Evolutionary conservation across 345 rosid genomes (phyloP), one percentile per base, ranked within the genome.

Genomic region (Sisymbrium altissimum): DNA sequence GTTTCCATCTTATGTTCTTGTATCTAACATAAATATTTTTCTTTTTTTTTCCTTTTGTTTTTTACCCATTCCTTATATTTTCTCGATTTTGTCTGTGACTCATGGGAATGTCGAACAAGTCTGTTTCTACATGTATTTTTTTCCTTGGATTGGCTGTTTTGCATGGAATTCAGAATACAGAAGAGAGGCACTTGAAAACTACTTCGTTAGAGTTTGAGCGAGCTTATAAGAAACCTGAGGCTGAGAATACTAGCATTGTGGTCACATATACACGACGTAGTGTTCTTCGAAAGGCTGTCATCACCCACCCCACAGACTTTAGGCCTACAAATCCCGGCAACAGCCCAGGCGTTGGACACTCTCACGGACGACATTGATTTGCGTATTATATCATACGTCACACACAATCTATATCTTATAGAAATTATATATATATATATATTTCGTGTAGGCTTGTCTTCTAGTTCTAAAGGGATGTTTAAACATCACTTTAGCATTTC

Each of bases 281-380:
- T 32, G 49, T 68, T 35, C 64, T 33, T 70, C 54, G 1, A 46
- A 36, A 70, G n/a, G 52, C 9, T 29, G 13, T 32, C 39, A 68
- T 61, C 9, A 7, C 8, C 2, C 64, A 77, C 46, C 80, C 76
- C 7, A 70, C 66, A 27, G 81, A 66, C 44, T 78, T 78, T n/a
- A 58, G 81, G 68, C 64, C 81, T 15, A 78, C 81, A 7, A 32
- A 25, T 71, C 77, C 77, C 3, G 81, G 81, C 8, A 72, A 78
- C 64, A 78, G 81, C 64, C 81, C 81, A 19, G 81, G 81, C 44
- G 77, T 66, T n/a, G 81, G 81, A 48, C 81, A 78, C 48, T 71
- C 77, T 40, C 23, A 64, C 18, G 81, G 81, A 7, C 60, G 77
- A 72, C 81, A 78, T 0, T 72, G 57, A 59, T 57, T 50, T 41